phyloP scores from a whole-genome alignment of 352 stramenopile genomes.

The Phytophthora meadii region DNA sequence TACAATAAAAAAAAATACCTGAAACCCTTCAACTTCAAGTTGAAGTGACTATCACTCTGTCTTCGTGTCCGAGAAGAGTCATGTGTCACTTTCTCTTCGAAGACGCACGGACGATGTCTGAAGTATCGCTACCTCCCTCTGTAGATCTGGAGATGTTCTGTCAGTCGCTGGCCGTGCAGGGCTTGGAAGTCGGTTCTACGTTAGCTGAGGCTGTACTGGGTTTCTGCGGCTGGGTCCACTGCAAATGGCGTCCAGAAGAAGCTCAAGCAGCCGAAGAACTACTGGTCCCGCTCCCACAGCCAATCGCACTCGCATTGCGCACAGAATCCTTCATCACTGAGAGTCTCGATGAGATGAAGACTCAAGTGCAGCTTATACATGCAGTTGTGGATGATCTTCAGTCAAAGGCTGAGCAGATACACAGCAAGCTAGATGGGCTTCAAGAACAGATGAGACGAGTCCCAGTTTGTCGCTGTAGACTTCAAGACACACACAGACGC shows the following conservation, averaged over 20 bases:
- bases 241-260: constrained; percentile 1
- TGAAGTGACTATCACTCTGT: constrained; percentile 33
- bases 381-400: constrained; percentile 23
- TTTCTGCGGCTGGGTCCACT: constrained; percentile 17
- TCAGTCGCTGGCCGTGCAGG: constrained; percentile 9
- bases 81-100: too few relatives aligned
- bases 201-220: constrained; percentile 1
- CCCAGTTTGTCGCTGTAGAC: constrained; percentile 8
- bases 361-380: constrained; percentile 34
- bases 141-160: constrained; percentile 31
- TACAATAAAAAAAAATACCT: constrained; percentile 49
- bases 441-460: constrained; percentile 12
- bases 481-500: neutral
- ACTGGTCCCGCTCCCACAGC: constrained; percentile 9
- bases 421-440: constrained; percentile 10
- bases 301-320: neutral
- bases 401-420: constrained; percentile 4
- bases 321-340: constrained; percentile 8
- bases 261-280: neutral
- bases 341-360: constrained; percentile 26
- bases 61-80: neutral
- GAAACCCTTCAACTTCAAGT: constrained; percentile 14
- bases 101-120: neutral
- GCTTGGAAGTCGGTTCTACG: constrained; percentile 12
- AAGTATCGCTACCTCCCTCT: constrained; percentile 5